These are phyloP conservation scores for Lipomyces chichibuensis DNA, from an alignment of 805 yeast genomes.

Conservation along the genomic window DNA sequence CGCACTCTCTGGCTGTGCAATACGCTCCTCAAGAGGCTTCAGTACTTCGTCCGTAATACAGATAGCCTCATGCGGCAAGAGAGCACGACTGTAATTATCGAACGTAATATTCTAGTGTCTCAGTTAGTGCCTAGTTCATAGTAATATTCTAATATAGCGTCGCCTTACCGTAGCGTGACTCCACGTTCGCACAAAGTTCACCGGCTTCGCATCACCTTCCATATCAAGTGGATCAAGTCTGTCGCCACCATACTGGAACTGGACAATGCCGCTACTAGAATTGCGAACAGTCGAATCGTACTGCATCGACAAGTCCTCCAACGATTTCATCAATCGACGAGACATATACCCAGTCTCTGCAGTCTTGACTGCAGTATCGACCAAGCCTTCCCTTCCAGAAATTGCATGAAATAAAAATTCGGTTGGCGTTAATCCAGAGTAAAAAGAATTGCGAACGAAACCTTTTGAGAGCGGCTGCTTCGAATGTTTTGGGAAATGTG, in stretches of 20 bases:
- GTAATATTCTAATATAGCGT: not conserved
- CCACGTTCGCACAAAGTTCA: slow-evolving; percentile 92
- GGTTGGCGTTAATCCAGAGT: slow-evolving; percentile 91
- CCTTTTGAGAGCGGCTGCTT: slow-evolving; percentile 98
- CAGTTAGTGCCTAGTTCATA: slow-evolving; percentile 25
- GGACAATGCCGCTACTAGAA: slow-evolving; percentile 94
- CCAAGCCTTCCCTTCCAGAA: slow-evolving; percentile 99
- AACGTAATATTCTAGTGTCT: slow-evolving; percentile 62
- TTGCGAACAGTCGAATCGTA: slow-evolving; percentile 95
- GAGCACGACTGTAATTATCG: slow-evolving; percentile 54
- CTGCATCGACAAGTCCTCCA: slow-evolving; percentile 91
- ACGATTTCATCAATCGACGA: slow-evolving; percentile 94
- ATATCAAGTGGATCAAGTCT: slow-evolving; percentile 97
- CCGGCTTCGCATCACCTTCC: slow-evolving; percentile 99
- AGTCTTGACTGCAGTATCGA: slow-evolving; percentile 98
- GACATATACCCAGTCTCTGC: slow-evolving; percentile 99
- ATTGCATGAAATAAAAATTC: slow-evolving; percentile 98
- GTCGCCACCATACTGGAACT: slow-evolving; percentile 97
- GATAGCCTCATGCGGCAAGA: slow-evolving; percentile 71
- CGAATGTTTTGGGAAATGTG: slow-evolving; percentile 94
- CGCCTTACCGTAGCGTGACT: slow-evolving; percentile 62
- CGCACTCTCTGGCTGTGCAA: slow-evolving; percentile 65
- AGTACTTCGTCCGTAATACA: slow-evolving; percentile 59
- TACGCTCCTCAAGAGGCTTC: slow-evolving; percentile 60
- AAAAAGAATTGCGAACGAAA: slow-evolving; percentile 94